phyloP scores from a whole-genome alignment of 768 basidiomycete genomes.

The Gyrodon lividus region DNA sequence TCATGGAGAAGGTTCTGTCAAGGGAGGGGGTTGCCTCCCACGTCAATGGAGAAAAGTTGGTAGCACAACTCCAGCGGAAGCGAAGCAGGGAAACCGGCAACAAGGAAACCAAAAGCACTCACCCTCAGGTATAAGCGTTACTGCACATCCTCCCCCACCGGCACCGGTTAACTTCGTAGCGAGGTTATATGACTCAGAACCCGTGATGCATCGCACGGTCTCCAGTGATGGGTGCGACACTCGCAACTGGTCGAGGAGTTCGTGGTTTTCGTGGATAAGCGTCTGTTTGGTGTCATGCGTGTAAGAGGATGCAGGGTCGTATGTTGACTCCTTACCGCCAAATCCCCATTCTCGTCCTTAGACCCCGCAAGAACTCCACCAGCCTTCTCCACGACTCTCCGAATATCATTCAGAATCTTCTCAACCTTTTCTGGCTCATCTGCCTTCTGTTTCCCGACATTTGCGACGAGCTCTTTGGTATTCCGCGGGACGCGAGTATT shows the following conservation, averaged over 20 bases:
- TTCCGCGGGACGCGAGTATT: conserved; percentile 93
- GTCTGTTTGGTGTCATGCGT: conserved; percentile 40
- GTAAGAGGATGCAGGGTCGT: neutral
- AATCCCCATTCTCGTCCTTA: conserved; percentile 1
- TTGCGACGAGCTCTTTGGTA: conserved; percentile 91
- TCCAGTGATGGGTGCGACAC: conserved; percentile 93
- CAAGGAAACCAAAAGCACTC: conserved; percentile 25
- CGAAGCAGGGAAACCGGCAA: neutral
- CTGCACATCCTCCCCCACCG: conserved; percentile 97
- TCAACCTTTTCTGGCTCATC: conserved; percentile 87
- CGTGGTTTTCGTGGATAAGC: conserved; percentile 88
- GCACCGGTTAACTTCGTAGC: conserved; percentile 97
- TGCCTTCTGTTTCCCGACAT: conserved; percentile 72
- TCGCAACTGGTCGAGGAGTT: conserved; percentile 75
- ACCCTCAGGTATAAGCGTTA: conserved; percentile 95
- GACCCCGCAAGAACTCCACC: conserved; percentile 65
- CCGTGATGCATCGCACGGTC: conserved; percentile 69
- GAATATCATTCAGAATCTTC: conserved; percentile 76
- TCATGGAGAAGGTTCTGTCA: too few species aligned
- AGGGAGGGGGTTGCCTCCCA: too few species aligned
- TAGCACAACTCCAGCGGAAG: neutral
- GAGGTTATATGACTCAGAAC: conserved; percentile 60
- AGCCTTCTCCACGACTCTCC: conserved; percentile 83
- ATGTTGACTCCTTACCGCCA: conserved; percentile 51
- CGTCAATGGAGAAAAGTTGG: too few species aligned